Conservation (phyloP, 352 stramenopile species). For the Phytophthora pini region DNA sequence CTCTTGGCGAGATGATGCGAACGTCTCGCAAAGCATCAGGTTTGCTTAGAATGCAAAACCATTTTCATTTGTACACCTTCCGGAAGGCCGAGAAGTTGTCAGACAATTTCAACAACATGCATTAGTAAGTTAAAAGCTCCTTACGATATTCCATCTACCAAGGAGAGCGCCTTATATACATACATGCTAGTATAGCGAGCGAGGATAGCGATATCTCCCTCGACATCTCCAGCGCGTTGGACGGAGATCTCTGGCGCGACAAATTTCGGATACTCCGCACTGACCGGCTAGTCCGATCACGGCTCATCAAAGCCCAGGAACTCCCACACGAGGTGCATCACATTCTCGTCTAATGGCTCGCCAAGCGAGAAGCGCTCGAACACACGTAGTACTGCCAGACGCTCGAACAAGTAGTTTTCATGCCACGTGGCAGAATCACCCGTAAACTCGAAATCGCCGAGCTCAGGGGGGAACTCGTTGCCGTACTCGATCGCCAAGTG, state of each 20-base stretch:
- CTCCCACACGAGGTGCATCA: constrained; percentile 62
- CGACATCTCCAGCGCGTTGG: constrained; percentile 1
- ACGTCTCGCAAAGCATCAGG: too few species aligned
- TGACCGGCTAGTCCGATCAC: constrained; percentile 28
- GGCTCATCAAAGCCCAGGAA: constrained; percentile 56
- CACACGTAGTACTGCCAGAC: constrained; percentile 50
- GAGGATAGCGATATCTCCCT: not conserved
- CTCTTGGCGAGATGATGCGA: too few species aligned
- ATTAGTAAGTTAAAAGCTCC: constrained; percentile 40
- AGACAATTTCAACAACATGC: constrained; percentile 23
- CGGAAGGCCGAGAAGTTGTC: too few species aligned
- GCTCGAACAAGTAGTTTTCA: constrained; percentile 56
- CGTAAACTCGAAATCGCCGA: constrained; percentile 58
- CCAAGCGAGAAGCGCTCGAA: constrained; percentile 55
- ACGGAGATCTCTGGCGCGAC: constrained; percentile 27
- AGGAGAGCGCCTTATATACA: constrained; percentile 40
- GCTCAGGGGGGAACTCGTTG: constrained; percentile 60
- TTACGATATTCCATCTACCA: constrained; percentile 32
- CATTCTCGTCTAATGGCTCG: constrained; percentile 46
- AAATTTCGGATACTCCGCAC: constrained; percentile 25
- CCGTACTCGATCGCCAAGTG: constrained; percentile 61
- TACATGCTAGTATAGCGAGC: constrained; percentile 16
- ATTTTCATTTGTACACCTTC: too few species aligned
- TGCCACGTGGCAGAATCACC: constrained; percentile 52
- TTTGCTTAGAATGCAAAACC: too few species aligned